These are phyloP conservation scores for Cynara cardunculus DNA, from an alignment of 129 eudicot species.

Conservation along the genomic window DNA sequence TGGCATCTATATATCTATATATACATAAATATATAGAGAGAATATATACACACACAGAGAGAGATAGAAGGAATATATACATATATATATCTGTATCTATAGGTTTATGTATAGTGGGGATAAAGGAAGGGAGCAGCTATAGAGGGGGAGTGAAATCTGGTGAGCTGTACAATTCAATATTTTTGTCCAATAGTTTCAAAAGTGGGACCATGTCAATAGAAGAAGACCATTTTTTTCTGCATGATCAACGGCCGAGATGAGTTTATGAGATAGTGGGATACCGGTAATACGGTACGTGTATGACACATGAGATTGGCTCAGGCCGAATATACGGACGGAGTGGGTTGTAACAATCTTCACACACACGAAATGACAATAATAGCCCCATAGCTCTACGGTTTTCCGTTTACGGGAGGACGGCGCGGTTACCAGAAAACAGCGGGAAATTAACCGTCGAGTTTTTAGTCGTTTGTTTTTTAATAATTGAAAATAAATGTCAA, in stretches of 20 bases:
- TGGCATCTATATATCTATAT: not conserved
- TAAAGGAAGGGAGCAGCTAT: not conserved
- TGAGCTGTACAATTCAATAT: conserved; percentile 33
- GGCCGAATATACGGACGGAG: conserved; percentile 28
- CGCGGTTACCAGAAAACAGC: conserved; percentile 18
- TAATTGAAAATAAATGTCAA: not conserved
- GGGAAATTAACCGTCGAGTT: not conserved
- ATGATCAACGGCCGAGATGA: conserved; percentile 26
- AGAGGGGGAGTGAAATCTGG: conserved; percentile 26
- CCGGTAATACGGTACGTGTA: conserved; percentile 24
- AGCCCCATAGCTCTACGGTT: not conserved
- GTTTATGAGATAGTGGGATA: conserved; percentile 23
- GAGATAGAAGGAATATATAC: not conserved
- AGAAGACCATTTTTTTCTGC: not conserved
- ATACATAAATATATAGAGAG: not conserved
- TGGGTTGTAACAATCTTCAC: conserved; percentile 17
- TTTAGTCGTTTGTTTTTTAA: not conserved
- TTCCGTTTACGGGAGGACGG: not conserved
- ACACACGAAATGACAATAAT: conserved; percentile 9
- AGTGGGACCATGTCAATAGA: conserved; percentile 23
- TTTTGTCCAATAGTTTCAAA: conserved; percentile 7
- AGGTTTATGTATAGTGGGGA: not conserved
- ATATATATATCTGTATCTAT: not conserved
- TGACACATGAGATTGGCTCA: conserved; percentile 16
- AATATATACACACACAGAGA: not conserved